These are phyloP conservation scores for Yueomyces sinensis DNA, from an alignment of 805 yeast genomes.

Conservation along the genomic window DNA sequence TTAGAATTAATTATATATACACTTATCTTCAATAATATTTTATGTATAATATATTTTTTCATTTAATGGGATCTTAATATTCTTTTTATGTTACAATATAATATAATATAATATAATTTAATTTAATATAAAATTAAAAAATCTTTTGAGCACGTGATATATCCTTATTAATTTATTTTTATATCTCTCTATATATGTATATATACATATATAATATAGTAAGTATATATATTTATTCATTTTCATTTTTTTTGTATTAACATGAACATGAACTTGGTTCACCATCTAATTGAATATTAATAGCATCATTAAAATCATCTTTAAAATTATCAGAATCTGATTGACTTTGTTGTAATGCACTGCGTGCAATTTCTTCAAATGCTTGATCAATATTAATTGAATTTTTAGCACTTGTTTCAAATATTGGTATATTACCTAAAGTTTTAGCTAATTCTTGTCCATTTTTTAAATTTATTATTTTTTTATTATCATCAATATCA, in stretches of 20 bases:
- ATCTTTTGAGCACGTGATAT: too few species aligned
- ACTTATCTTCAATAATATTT: too few species aligned
- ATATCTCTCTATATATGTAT: background rate
- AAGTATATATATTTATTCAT: too few species aligned
- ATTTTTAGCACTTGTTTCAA: constrained; percentile 97
- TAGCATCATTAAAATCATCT: constrained; percentile 93
- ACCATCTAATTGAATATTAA: constrained; percentile 82
- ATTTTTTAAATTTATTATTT: constrained; percentile 48
- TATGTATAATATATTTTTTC: too few species aligned
- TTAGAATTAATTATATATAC: too few species aligned
- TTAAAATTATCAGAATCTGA: constrained; percentile 62
- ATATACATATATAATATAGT: background rate
- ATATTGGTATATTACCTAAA: constrained; percentile 73
- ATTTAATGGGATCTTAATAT: too few species aligned
- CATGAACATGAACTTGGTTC: constrained; percentile 70
- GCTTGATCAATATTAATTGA: constrained; percentile 92
- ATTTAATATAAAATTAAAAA: too few species aligned
- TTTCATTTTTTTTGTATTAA: constrained; percentile 15
- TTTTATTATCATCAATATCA: constrained; percentile 84
- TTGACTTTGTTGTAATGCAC: constrained; percentile 84
- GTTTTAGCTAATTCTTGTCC: constrained; percentile 51
- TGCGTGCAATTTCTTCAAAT: constrained; percentile 88
- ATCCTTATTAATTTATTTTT: too few species aligned
- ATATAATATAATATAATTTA: too few species aligned
- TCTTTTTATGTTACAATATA: too few species aligned